Evolutionary conservation across 2,329 filamentous ascomycete species (phyloP), one percentile per base, ranked within the genome.

Genomic region (Scorias spongiosa): DNA sequence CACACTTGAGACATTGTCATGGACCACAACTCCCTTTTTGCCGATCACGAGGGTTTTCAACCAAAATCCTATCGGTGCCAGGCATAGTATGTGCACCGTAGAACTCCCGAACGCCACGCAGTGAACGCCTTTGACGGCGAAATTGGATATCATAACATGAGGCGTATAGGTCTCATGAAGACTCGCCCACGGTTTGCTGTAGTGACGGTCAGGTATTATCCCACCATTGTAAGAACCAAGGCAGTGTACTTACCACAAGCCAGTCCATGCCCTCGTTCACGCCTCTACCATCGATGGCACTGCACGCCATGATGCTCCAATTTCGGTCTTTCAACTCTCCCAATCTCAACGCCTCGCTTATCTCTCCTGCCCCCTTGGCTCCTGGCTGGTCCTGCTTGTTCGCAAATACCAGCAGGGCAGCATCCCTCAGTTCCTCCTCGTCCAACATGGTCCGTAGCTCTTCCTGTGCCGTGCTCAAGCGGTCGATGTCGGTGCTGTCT

Each of bases 311-410:
- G 61, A 98, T 98, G 65, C 87, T 96, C 91, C 91, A 98, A 72
- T 96, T 98, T 57, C 91, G 76, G 64, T 98, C 91, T 56, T 89
- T 81, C 61, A 98, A 69, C 65, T 95, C 87, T 43, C 86, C 88
- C 53, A 98, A 67, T 56, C 81, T 82, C 63, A 98, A 66, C 41
- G 88, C 89, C 67, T 96, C 89, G 44, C 85, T 93, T 51, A 98
- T 98, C 63, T 96, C 91, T 14, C 87, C 91, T 1, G 91, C 91
- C 2, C 89, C 91, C 67, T 94, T 93, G 41, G 91, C 89, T 14
- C 91, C 91, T 2, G 89, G 89, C 65, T 96, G 87, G 67, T 98
- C 91, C 65, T 98, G 91, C 70, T 98, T 98, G 69, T 98, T 98
- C 57, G 91, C 91, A 65, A 96, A 98, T 10, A 98, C 91, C 44